Evolutionary conservation across 2,329 filamentous ascomycete species (phyloP).

Genomic region (Colletotrichum horii): DNA sequence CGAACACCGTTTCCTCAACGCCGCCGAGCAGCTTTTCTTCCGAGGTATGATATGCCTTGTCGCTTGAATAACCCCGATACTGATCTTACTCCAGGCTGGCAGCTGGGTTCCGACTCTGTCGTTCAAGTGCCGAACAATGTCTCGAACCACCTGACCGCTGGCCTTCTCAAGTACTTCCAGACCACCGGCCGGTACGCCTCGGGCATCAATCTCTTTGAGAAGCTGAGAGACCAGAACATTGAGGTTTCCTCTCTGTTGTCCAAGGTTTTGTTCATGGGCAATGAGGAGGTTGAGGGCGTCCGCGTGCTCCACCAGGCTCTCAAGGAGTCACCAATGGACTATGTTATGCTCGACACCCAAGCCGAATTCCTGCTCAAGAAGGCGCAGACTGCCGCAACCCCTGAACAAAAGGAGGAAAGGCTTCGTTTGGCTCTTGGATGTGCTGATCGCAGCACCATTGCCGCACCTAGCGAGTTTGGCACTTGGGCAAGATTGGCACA

Average conservation of each 20-base stretch:
- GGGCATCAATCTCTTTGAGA: slow-evolving; percentile 97
- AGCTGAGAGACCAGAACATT: slow-evolving; percentile 86
- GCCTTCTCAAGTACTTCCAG: slow-evolving; percentile 90
- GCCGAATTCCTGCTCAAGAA: slow-evolving; percentile 91
- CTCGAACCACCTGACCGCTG: slow-evolving; percentile 93
- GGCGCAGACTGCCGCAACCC: slow-evolving; percentile 60
- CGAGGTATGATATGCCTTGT: slow-evolving; percentile 61
- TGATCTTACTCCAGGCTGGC: slow-evolving; percentile 70
- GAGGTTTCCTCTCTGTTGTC: slow-evolving; percentile 94
- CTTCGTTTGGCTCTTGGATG: slow-evolving; percentile 88
- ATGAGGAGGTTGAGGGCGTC: slow-evolving; percentile 96
- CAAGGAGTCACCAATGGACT: slow-evolving; percentile 95
- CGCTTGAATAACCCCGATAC: not conserved
- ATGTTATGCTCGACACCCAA: slow-evolving; percentile 93
- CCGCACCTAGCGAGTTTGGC: slow-evolving; percentile 94
- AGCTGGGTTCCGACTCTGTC: slow-evolving; percentile 93
- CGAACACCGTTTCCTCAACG: slow-evolving; percentile 93
- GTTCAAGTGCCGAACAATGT: slow-evolving; percentile 98
- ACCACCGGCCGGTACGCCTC: slow-evolving; percentile 94
- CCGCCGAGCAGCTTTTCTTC: slow-evolving; percentile 95
- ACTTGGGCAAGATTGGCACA: slow-evolving; percentile 95
- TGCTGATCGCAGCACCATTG: slow-evolving; percentile 92
- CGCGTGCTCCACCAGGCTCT: slow-evolving; percentile 86
- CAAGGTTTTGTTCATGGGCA: slow-evolving; percentile 89
- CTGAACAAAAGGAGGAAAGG: slow-evolving; percentile 67